phyloP scores from a whole-genome alignment of 345 rosid genomes.

The Citrus mangshanensis region DNA sequence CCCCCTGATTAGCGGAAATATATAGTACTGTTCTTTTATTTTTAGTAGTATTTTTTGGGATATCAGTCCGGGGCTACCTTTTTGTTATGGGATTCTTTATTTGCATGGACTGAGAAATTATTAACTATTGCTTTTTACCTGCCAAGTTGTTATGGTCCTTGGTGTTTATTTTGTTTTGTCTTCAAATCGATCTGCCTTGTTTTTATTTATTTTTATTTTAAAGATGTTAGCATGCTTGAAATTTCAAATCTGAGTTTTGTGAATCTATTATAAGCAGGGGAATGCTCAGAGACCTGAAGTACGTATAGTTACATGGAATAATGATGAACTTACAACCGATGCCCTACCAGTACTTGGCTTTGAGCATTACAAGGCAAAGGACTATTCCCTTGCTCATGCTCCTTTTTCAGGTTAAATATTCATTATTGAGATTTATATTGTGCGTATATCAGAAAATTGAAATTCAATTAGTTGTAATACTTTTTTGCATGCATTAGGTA shows the following conservation, averaged over 20 bases:
- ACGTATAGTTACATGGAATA: slow-evolving; percentile 87
- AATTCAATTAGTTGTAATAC: slow-evolving; percentile 18
- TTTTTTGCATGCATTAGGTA: slow-evolving; percentile 53
- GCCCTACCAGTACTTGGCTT: slow-evolving; percentile 95
- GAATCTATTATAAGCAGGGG: slow-evolving; percentile 51
- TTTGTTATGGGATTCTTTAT: not conserved
- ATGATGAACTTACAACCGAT: slow-evolving; percentile 97
- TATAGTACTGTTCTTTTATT: not conserved
- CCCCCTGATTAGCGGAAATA: not conserved
- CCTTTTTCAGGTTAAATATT: slow-evolving; percentile 84
- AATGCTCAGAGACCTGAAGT: slow-evolving; percentile 98
- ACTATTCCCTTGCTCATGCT: slow-evolving; percentile 94
- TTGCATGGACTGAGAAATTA: not conserved
- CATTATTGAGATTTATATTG: slow-evolving; percentile 15
- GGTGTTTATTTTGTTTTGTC: not conserved
- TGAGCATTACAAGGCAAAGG: slow-evolving; percentile 97
- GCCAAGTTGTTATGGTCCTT: not conserved
- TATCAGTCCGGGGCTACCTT: not conserved
- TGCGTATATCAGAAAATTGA: slow-evolving; percentile 15
- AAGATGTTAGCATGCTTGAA: not conserved
- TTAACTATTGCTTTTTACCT: not conserved
- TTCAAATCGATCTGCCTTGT: not conserved
- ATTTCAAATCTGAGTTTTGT: slow-evolving; percentile 14
- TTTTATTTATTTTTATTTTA: not conserved
- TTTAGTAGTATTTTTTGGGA: not conserved